Evolutionary conservation across 805 yeast species (phyloP), one percentile per base, ranked within the genome.

Genomic region (Candida ortonii): DNA sequence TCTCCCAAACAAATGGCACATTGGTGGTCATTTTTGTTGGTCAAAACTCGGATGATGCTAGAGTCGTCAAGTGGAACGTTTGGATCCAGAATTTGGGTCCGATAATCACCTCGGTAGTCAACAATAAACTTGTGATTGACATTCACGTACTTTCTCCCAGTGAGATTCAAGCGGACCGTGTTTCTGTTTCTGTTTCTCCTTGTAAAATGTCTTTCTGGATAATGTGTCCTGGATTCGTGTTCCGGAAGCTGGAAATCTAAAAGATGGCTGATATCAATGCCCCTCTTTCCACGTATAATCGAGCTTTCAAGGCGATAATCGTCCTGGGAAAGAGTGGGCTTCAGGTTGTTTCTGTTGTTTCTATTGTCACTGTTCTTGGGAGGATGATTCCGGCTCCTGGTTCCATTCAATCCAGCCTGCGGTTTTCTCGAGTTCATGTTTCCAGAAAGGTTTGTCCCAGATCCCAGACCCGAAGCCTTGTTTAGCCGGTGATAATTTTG

Each of bases 1-100:
- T 86, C 94, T 20, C 80, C 71, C 10, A 93, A 65, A 57, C 99
- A 93, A 17, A 93, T 90, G 0, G 98, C 97, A 55, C 99, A 93
- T 23, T 80, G 78, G 16, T 68, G 57, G 39, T 67, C 70, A 46
- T 81, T 81, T 40, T 71, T 75, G 10, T 90, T 82, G 1, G 78
- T 80, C n/a, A 87, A 55, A 5, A 90, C 86, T 30, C 96, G 67
- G 20, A 81, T 57, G 5, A 93, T 77, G 23, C 73, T 67, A 3
- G 67, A 65, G 39, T 74, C 70, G 11, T 80, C 74, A 3, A 90
- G 64, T 0, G 84, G 80, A n/a, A 76, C 57, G 52, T 85, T 87
- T 2, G 96, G 93, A 52, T 87, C 90, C 14, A 72, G 43, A 26
- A 70, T 63, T 52, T 84, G 90, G 7, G 73, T 62, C 16, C 62